Conservation (phyloP, 2,329 filamentous ascomycete genomes). For the Huntiella decipiens region DNA sequence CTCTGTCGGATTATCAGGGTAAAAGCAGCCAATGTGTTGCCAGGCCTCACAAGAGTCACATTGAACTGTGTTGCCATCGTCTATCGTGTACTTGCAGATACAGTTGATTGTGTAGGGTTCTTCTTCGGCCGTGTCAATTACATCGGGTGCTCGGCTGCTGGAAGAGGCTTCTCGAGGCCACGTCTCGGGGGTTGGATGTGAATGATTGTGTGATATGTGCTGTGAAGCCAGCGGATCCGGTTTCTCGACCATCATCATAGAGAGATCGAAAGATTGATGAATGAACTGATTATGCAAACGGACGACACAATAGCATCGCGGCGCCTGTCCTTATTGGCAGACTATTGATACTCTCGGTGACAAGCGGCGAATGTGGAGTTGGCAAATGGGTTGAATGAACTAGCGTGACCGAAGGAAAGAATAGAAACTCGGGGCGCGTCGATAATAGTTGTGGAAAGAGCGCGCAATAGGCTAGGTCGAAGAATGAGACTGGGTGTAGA, state of each 20-base stretch:
- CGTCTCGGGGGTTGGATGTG: slow-evolving; percentile 25
- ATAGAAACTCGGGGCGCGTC: too few species aligned
- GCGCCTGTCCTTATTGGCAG: slow-evolving; percentile 19
- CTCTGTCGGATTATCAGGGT: slow-evolving; percentile 52
- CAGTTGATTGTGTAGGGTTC: slow-evolving; percentile 93
- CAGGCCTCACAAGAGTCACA: slow-evolving; percentile 93
- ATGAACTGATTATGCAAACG: slow-evolving; percentile 23
- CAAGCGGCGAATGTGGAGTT: too few species aligned
- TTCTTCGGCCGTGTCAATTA: slow-evolving; percentile 30
- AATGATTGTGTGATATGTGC: slow-evolving; percentile 34
- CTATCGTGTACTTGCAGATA: slow-evolving; percentile 82
- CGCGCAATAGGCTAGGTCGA: too few species aligned
- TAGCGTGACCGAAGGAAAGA: too few species aligned
- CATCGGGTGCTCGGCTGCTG: slow-evolving; percentile 13
- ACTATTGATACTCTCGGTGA: too few species aligned
- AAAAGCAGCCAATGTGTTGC: slow-evolving; percentile 98
- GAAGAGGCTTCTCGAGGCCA: slow-evolving; percentile 20
- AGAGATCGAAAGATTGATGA: slow-evolving; percentile 17
- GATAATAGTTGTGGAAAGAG: too few species aligned
- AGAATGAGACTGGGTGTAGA: too few species aligned
- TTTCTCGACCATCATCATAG: slow-evolving; percentile 45
- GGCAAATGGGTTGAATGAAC: too few species aligned
- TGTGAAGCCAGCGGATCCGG: slow-evolving; percentile 33
- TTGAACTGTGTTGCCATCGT: slow-evolving; percentile 94
- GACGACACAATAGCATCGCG: slow-evolving; percentile 33